Evolutionary conservation across 2,329 filamentous ascomycete species (phyloP).

Genomic region (Nectriaceae sp.): DNA sequence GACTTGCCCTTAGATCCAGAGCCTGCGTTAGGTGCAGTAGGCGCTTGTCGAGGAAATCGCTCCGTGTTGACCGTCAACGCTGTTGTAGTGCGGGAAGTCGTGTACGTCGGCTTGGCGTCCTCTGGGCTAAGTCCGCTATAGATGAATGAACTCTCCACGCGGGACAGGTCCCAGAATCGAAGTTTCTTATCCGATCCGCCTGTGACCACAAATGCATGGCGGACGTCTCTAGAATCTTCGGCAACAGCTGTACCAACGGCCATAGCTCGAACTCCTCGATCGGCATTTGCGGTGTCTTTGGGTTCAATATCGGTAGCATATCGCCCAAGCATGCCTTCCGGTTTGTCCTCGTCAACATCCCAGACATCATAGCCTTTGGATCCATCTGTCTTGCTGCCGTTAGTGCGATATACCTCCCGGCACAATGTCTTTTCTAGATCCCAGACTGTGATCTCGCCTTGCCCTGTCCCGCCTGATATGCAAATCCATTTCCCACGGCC

Average conservation of each 20-base stretch:
- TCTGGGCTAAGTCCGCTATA: constrained; percentile 76
- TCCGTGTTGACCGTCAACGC: constrained; percentile 69
- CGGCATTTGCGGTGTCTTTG: constrained; percentile 53
- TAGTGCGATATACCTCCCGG: constrained; percentile 81
- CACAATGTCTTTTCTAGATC: constrained; percentile 89
- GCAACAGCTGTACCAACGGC: constrained; percentile 71
- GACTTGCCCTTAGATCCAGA: constrained; percentile 34
- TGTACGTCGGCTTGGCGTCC: constrained; percentile 74
- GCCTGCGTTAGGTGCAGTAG: constrained; percentile 32
- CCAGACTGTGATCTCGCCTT: constrained; percentile 92
- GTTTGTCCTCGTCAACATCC: constrained; percentile 86
- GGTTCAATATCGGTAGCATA: constrained; percentile 77
- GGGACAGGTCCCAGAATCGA: constrained; percentile 87
- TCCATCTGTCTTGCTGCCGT: constrained; percentile 60
- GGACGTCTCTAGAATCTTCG: constrained; percentile 69
- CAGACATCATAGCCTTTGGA: constrained; percentile 76
- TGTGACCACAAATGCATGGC: constrained; percentile 82
- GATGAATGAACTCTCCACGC: constrained; percentile 75
- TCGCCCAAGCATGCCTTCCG: constrained; percentile 82
- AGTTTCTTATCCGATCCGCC: constrained; percentile 89
- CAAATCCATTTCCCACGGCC: constrained; percentile 84
- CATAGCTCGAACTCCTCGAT: constrained; percentile 75
- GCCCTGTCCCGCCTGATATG: constrained; percentile 82
- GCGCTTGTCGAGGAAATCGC: constrained; percentile 47
- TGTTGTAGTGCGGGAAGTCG: constrained; percentile 61